Evolutionary conservation across 495 filamentous ascomycete species (phyloP).

Genomic region (Neurospora terricola): DNA sequence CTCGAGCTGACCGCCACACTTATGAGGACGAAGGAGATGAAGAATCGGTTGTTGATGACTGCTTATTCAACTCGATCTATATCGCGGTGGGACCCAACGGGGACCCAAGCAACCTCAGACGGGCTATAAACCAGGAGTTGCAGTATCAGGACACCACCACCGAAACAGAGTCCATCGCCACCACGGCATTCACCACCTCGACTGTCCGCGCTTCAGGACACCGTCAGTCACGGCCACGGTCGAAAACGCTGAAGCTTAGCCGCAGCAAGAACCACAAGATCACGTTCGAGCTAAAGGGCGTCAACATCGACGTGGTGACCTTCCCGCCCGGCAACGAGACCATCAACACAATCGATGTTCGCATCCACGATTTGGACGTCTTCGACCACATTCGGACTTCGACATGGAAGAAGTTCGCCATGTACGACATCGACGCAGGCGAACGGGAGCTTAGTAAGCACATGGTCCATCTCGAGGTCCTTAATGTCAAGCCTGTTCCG

Average conservation of each 20-base stretch:
- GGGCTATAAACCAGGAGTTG: constrained; percentile 77
- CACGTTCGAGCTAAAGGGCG: constrained; percentile 82
- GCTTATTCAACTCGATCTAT: constrained; percentile 97
- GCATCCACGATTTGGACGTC: constrained; percentile 74
- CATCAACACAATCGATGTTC: constrained; percentile 74
- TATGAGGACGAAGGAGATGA: constrained; percentile 60
- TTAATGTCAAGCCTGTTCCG: constrained; percentile 76
- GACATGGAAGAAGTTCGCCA: constrained; percentile 97
- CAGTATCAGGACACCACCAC: constrained; percentile 62
- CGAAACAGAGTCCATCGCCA: constrained; percentile 80
- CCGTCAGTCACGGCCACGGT: constrained; percentile 27
- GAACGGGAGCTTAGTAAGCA: constrained; percentile 72
- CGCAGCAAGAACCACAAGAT: constrained; percentile 91
- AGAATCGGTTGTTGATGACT: constrained; percentile 83
- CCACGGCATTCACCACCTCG: constrained; percentile 54
- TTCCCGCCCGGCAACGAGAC: constrained; percentile 76
- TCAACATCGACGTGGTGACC: constrained; percentile 73
- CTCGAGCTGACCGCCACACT: constrained; percentile 34
- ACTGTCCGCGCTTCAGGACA: constrained; percentile 40
- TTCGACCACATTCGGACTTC: constrained; percentile 93
- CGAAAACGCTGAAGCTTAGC: constrained; percentile 59
- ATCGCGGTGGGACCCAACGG: constrained; percentile 82
- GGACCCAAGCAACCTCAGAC: constrained; percentile 69
- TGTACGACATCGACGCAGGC: constrained; percentile 79
- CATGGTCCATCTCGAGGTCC: constrained; percentile 82